Conservation (phyloP, 2,329 filamentous ascomycete species). For the Massarina eburnea region DNA sequence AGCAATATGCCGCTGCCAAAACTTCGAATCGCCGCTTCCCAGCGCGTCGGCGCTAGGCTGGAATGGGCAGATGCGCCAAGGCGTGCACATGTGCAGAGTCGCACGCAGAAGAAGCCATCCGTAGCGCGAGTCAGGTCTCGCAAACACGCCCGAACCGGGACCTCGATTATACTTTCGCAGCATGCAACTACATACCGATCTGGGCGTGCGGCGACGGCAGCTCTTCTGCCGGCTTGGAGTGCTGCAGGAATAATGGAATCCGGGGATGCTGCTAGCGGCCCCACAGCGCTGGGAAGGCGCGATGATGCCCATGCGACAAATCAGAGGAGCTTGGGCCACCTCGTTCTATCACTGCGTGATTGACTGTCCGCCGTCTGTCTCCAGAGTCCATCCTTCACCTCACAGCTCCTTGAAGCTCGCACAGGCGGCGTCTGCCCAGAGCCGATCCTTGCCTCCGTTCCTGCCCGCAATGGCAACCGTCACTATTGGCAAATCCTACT, state of each 20-base stretch:
- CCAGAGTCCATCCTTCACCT: constrained; percentile 3
- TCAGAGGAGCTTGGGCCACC: constrained; percentile 21
- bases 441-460: constrained; percentile 9
- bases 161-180: no score
- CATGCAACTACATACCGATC: no score
- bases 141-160: no score
- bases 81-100: constrained; percentile 3
- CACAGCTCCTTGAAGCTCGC: neutral
- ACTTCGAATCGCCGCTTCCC: constrained; percentile 10
- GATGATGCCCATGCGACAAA: neutral
- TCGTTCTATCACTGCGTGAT: neutral
- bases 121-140: neutral
- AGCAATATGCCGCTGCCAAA: constrained; percentile 6
- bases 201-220: no score
- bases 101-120: constrained; percentile 1
- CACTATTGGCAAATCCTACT: constrained; percentile 62
- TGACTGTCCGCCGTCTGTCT: constrained; percentile 8
- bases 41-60: constrained; percentile 10
- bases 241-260: no score
- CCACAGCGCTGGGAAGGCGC: constrained; percentile 12
- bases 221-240: no score
- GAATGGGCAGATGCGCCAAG: constrained; percentile 7
- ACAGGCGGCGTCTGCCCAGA: constrained; percentile 10
- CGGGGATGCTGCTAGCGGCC: constrained; percentile 16
- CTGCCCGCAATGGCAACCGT: constrained; percentile 47